Conservation (phyloP, 768 basidiomycete genomes). For the Agaricus subrufescens region DNA sequence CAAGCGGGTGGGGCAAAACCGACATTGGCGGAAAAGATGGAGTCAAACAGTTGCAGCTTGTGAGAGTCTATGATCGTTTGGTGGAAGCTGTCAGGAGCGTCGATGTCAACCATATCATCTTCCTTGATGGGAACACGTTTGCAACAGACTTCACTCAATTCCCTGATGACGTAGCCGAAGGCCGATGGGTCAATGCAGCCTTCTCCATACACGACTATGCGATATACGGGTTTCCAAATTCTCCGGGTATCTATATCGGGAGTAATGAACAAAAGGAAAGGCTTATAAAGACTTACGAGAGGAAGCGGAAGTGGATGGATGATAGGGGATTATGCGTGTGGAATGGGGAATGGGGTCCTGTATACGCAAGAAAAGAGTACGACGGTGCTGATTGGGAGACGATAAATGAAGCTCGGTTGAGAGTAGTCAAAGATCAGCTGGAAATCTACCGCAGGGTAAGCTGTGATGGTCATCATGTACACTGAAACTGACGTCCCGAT, state of each 20-base stretch:
- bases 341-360: constrained; percentile 85
- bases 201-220: constrained; percentile 81
- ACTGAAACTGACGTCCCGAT: not conserved
- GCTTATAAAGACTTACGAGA: constrained; percentile 52
- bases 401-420: constrained; percentile 62
- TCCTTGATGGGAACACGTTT: constrained; percentile 82
- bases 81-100: constrained; percentile 65
- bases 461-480: not conserved
- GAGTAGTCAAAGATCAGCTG: constrained; percentile 69
- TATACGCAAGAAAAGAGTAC: constrained; percentile 62
- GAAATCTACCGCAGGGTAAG: constrained; percentile 61
- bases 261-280: constrained; percentile 47
- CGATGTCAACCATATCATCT: constrained; percentile 68
- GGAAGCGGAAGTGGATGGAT: constrained; percentile 77
- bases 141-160: constrained; percentile 74
- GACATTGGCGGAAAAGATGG: constrained; percentile 2
- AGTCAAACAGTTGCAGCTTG: constrained; percentile 47
- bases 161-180: constrained; percentile 44
- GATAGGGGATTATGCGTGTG: constrained; percentile 59
- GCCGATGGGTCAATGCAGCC: constrained; percentile 63
- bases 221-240: constrained; percentile 62
- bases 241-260: constrained; percentile 55
- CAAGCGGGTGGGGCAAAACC: constrained; percentile 19
- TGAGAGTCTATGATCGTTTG: constrained; percentile 63
- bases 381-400: constrained; percentile 59